Evolutionary conservation across 2,329 filamentous ascomycete species (phyloP), one percentile per base, ranked within the genome.

Genomic region (Huntiella moniliformis): DNA sequence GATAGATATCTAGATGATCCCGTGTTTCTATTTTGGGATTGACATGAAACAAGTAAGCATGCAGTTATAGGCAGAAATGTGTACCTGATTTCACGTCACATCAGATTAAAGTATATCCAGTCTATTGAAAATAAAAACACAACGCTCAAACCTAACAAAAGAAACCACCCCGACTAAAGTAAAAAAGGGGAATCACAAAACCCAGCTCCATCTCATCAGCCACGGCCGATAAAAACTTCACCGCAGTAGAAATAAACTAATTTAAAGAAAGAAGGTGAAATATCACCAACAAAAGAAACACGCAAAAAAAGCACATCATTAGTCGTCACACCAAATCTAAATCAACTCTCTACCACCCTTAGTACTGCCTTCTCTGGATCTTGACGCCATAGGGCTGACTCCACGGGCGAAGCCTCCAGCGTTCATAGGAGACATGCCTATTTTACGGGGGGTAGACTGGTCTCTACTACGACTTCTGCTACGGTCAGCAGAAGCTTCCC

Each of bases 21-120:
- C 22, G 6, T 28, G 22, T 10, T 28, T 28, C 22, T 28, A 28
- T 28, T 10, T 28, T 28, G 6, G 10, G 22, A 8, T 28, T 28
- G 7, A 28, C 6, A 28, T 28, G 22, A 28, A 28, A 28, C 22
- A 28, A 3, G 10, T 8, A 28, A 7, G 1, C 4, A 28, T 28
- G 7, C 10, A 28, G 22, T 6, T 28, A 28, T 8, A 8, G 6
- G 10, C 22, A 8, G 7, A 28, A 3, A 5, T 22, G 18, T 22
- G 22, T 28, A 3, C 22, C 22, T 28, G 22, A 8, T 28, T 28
- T 53, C 49, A 48, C 55, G 63, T 63, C 66, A 62, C 67, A 71
- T 70, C 41, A 43, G 32, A 28, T 34, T 15, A 31, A 44, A 38
- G 38, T 15, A 40, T 40, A 39, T 33, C 35, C 32, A 33, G 13